Conservation (phyloP, 306 rosid genomes). For the Sicyos baderoa region DNA sequence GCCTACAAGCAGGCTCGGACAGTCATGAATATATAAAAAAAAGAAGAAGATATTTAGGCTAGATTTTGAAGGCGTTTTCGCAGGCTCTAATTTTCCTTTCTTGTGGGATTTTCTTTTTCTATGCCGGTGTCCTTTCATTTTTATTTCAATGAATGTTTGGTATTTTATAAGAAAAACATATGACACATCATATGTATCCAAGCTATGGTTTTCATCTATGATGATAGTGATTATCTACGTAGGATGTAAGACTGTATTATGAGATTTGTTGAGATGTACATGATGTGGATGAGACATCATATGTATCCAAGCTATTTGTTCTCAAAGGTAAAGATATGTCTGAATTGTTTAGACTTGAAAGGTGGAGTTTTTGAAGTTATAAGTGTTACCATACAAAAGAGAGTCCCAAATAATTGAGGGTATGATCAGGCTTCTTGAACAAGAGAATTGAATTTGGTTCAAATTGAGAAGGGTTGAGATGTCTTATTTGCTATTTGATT, state of each 20-base stretch:
- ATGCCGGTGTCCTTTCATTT: no score
- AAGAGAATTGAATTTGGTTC: constrained; percentile 9
- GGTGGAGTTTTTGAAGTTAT: background rate
- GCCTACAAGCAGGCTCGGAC: no score
- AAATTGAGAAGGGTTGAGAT: constrained; percentile 13
- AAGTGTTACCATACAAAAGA: constrained; percentile 6
- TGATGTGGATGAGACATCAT: background rate
- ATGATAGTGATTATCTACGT: no score
- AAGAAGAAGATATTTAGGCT: no score
- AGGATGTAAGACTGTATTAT: background rate
- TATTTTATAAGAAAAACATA: no score
- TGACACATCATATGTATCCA: no score
- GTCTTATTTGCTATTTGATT: constrained; percentile 14
- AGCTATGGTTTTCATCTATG: background rate
- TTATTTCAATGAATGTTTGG: no score
- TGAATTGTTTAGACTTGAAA: constrained; percentile 1
- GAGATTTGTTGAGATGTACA: background rate
- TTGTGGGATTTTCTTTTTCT: no score
- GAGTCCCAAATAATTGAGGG: constrained; percentile 1
- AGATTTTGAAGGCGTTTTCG: no score
- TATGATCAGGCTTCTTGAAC: constrained; percentile 7
- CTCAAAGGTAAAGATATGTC: background rate
- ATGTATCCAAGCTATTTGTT: background rate
- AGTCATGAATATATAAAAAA: no score
- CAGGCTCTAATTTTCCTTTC: no score